Conservation (phyloP, 768 basidiomycete species). For the Punctularia strigosozonata region DNA sequence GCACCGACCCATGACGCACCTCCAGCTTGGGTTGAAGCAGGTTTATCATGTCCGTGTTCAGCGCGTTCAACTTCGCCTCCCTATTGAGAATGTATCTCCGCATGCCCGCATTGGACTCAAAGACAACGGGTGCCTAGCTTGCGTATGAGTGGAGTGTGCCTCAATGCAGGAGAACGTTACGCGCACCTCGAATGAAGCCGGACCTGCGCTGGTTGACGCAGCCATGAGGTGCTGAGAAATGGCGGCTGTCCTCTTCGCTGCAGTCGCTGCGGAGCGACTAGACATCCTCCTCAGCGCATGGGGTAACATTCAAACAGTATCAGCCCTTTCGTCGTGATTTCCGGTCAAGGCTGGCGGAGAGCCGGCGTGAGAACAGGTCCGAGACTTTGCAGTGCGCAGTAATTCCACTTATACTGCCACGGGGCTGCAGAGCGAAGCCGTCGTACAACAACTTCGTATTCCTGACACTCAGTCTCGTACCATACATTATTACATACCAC, state of each 20-base stretch:
- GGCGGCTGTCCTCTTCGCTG: conserved; percentile 11
- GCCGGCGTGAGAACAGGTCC: too few relatives aligned
- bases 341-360: too few relatives aligned
- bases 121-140: conserved; percentile 37
- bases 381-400: too few relatives aligned
- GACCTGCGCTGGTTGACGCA: conserved; percentile 4
- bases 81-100: conserved; percentile 75
- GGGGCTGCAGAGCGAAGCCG: too few relatives aligned
- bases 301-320: too few relatives aligned
- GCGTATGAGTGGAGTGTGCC: neutral
- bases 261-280: conserved; percentile 9
- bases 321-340: too few relatives aligned
- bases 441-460: too few relatives aligned
- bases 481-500: too few relatives aligned
- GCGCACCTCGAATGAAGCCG: conserved; percentile 8
- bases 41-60: conserved; percentile 70
- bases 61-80: conserved; percentile 68
- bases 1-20: conserved; percentile 28
- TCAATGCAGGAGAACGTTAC: neutral
- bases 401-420: too few relatives aligned
- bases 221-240: conserved; percentile 16
- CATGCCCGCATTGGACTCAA: conserved; percentile 51
- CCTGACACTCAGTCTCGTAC: too few relatives aligned
- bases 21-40: conserved; percentile 63
- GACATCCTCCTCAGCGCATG: conserved; percentile 14